Evolutionary conservation across 805 yeast species (phyloP), one percentile per base, ranked within the genome.

Genomic region (Saturnispora zaruensis): DNA sequence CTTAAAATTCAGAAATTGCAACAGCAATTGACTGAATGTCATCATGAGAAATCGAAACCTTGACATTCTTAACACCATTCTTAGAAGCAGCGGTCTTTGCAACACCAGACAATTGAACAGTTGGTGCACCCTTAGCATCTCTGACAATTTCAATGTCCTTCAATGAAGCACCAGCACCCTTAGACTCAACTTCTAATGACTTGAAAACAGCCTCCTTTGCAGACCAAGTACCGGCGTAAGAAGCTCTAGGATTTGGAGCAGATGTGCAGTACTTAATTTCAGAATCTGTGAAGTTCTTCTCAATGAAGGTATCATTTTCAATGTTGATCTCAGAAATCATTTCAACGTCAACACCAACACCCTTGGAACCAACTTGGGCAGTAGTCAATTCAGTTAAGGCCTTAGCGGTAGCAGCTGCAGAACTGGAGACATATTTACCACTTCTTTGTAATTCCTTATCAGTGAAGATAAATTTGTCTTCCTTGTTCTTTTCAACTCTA

Each of bases 201-300:
- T 93, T 93, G 82, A 93, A 93, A 33, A 90, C 97, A 41, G 99
- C 99, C 73, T 93, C 99, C 72, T 93, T 93, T 42, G 99, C 99
- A 28, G 96, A 87, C 99, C 99, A 93, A 41, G 95, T 85, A 44
- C 99, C 99, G 25, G 99, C 89, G 69, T 78, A 93, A 3, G 97
- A 87, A 13, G 98, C 87, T 62, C 81, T 85, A 46, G 93, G 87
- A 57, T 76, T 76, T 41, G 97, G 75, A 30, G 96, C 81, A 32
- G 72, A 64, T 53, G 68, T 58, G 68, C 97, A 89, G 75, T 93
- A 93, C 33, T 71, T 73, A 57, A 83, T 82, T 74, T 93, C 99
- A 16, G 69, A 73, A 6, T 65, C 72, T 42, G 98, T 90, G 76
- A 90, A 93, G 76, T 93, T 93, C 65, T 98, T 81, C 68, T 84